A percentile compares a stretch with the other conserved stretches of the same genome.
Conservation (phyloP, 73 alveolate species). For the Tetrahymena thermophila region DNA sequence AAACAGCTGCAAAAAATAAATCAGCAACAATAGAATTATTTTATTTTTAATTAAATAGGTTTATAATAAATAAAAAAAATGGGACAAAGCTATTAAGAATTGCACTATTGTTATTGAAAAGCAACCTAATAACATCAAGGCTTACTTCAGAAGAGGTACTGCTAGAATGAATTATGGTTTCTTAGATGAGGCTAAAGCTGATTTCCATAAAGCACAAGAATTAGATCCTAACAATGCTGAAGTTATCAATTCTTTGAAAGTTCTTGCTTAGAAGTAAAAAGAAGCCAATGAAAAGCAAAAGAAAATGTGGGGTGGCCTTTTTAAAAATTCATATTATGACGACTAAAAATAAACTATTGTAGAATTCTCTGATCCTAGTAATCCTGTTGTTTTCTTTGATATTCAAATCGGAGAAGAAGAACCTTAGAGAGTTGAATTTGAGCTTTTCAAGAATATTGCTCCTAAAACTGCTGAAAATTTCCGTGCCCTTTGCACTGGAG, state of each 20-base stretch:
- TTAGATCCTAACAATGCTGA: slow-evolving; percentile 59
- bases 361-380: slow-evolving; percentile 50
- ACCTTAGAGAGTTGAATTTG: slow-evolving; percentile 82
- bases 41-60: slow-evolving; percentile 26
- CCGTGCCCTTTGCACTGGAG: slow-evolving; percentile 98
- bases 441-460: slow-evolving; percentile 75
- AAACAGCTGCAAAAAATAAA: neutral
- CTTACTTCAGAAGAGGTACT: slow-evolving; percentile 55
- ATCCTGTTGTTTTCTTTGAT: slow-evolving; percentile 81
- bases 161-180: slow-evolving; percentile 49
- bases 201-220: slow-evolving; percentile 59
- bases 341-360: slow-evolving; percentile 61
- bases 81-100: slow-evolving; percentile 46
- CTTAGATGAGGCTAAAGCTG: slow-evolving; percentile 60
- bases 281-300: slow-evolving; percentile 46
- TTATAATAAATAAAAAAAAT: slow-evolving; percentile 43
- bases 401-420: slow-evolving; percentile 71
- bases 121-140: slow-evolving; percentile 60
- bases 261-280: slow-evolving; percentile 45
- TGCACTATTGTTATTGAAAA: slow-evolving; percentile 56
- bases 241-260: slow-evolving; percentile 53
- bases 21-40: neutral
- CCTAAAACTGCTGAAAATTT: slow-evolving; percentile 97
- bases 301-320: slow-evolving; percentile 58
- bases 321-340: slow-evolving; percentile 67